These are phyloP conservation scores for Agastache rugosa DNA, from an alignment of 257 asterid genomes.

Conservation along the genomic window DNA sequence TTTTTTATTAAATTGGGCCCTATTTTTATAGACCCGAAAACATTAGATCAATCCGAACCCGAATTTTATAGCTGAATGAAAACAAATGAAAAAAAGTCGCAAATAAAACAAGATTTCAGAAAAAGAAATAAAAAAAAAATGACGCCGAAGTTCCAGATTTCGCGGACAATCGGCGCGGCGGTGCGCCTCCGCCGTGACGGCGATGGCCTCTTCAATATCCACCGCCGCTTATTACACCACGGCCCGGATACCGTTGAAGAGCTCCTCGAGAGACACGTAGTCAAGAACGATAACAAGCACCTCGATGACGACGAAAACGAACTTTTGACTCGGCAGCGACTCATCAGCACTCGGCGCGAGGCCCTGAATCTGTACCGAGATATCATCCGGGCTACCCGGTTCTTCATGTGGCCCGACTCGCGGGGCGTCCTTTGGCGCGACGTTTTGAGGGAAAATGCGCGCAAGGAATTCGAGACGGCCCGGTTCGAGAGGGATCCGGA, in stretches of 20 bases:
- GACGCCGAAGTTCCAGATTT: conserved; percentile 42
- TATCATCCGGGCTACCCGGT: conserved; percentile 81
- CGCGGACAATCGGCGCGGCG: conserved; percentile 41
- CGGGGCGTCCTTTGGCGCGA: conserved; percentile 92
- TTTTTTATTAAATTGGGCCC: too few relatives aligned
- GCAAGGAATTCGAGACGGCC: conserved; percentile 89
- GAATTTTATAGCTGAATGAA: neutral
- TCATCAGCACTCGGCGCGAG: conserved; percentile 88
- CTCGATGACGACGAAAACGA: conserved; percentile 70
- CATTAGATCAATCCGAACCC: too few relatives aligned
- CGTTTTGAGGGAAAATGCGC: conserved; percentile 80
- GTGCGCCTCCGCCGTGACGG: conserved; percentile 34
- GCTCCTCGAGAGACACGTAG: conserved; percentile 80
- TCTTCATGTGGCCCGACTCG: conserved; percentile 87
- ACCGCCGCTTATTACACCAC: conserved; percentile 56
- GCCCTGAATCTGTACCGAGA: conserved; percentile 88
- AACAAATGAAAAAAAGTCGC: neutral
- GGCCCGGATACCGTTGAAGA: conserved; percentile 96
- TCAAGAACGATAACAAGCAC: conserved; percentile 52
- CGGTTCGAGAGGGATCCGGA: conserved; percentile 88
- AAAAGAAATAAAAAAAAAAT: conserved; percentile 20
- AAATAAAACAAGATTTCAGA: neutral
- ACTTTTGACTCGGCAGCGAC: conserved; percentile 60
- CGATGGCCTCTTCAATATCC: conserved; percentile 24
- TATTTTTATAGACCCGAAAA: too few relatives aligned